Evolutionary conservation across 208 protist genomes (phyloP), one percentile per base, ranked within the genome.

Genomic region (Acanthamoeba royreba): DNA sequence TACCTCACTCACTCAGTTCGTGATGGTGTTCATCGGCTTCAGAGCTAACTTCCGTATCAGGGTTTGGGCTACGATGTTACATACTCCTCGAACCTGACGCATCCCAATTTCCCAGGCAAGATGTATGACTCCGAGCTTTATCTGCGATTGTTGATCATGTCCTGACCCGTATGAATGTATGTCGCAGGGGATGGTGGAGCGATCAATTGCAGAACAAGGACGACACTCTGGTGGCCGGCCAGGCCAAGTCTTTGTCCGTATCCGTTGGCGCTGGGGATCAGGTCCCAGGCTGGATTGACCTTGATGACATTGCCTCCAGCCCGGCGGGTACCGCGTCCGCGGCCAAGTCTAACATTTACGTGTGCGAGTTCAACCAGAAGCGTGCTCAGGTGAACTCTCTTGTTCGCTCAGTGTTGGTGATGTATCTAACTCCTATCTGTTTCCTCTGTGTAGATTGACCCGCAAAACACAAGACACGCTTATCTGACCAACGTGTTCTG

Each of bases 131-230:
- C 19, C 49, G 19, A 55, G 49, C 49, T 55, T 9, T 25, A 25
- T 19, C 19, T 55, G 49, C 19, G 49, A 19, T 55, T 9, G 13
- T 55, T 55, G 49, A 25, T 55, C 49, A 19, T 1, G 8, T n/a
- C 61, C 17, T 72, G 28, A 11, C 5, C 2, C 22, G 1, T 0
- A 13, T 7, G 9, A 38, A 15, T 22, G 0, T 66, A 22, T 4
- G 22, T 2, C 55, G n/a, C 11, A 77, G 35, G 33, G 93, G 93
- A 33, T 94, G 93, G 93, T 94, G 93, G 93, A 92, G 83, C 25
- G 93, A 94, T 89, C 61, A 94, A n/a, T 31, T 94, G 81, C 93
- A 94, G 46, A 94, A 85, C 74, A 93, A 79, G 63, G 93, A 94
- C 63, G 93, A 93, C 35, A 94, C 93, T 33, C 81, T 94, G 40